Evolutionary conservation across 768 basidiomycete species (phyloP), one percentile per base, ranked within the genome.

Genomic region (Pisolithus orientalis): DNA sequence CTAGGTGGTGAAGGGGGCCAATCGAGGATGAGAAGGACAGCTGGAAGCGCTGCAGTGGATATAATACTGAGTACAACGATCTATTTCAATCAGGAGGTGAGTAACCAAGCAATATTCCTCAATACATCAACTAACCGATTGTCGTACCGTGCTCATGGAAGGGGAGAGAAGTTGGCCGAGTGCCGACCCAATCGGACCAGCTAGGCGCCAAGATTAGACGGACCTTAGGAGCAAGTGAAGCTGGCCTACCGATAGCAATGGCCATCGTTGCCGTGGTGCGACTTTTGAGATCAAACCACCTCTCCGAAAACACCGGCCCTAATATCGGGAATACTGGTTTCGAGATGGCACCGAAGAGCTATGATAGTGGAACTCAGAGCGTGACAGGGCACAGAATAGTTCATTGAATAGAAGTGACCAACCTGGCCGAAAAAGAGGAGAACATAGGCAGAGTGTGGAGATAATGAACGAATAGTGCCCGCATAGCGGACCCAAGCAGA

Each of bases 1-100:
- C 90, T 91, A 0, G 90, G 90, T 31, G 90, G 90, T 7, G 77
- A 82, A 21, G 88, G 87, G 8, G 90, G 90, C 1, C 75, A 72
- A 31, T 72, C 71, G 1, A 71, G 60, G 24, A 94, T 77, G 25
- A 90, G 63, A 44, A 91, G 71, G 3, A 80, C 71, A n/a, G 75
- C 71, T 0, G 89, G 88, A 8, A 73, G 62, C 1, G 75, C 77
- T 1, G 70, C 87, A 1, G 85, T 87, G 16, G 79, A 80, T 16
- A 90, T 76, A 53, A 91, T 83, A 2, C 77, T 89, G 24, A 92
- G 75, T 5, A 87, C 70, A 5, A 91, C 70, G 44, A 90, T 74
- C 87, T 90, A 32, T 17, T 21, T 31, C 21, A 54, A 17, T 16
- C 8, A 4, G 3, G 21, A 7, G 21, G 38, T 39, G 6, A 21